Evolutionary conservation across 2,329 filamentous ascomycete genomes (phyloP), one percentile per base, ranked within the genome.

Genomic region (Niveomyces coronatus): DNA sequence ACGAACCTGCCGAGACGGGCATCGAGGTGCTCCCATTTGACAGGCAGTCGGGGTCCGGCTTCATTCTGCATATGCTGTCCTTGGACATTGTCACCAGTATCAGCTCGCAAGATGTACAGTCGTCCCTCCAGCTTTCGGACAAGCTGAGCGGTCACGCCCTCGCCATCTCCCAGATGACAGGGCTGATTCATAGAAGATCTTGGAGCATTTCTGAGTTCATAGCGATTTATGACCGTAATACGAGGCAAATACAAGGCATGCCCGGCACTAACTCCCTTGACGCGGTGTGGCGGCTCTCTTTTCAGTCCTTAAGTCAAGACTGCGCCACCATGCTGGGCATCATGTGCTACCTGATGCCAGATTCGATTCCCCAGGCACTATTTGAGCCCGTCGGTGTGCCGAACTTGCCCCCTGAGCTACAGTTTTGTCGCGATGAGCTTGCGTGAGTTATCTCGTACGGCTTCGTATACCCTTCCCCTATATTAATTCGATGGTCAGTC

Each of bases 81-180:
- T 16, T 8, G 6, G 14, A 40, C 20, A 41, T 44, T 23, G 17
- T 18, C 15, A 10, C 4, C 11, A 22, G 41, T 3, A 11, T 44
- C 4, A 15, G 5, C 4, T 8, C 15, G 14, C 16, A 8, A 2
- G 35, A 45, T 14, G 13, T 2, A 2, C 7, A 37, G 3, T 34
- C 26, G 11, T 38, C 39, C 4, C 31, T 9, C n/a, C 24, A 38
- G 13, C 35, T 44, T 8, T 43, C 41, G n/a, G 5, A 35, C 11
- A 39, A 16, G 9, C 27, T 45, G 5, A 33, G 36, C 20, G 44
- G 44, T 2, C 41, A 45, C 35, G 41, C 44, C 5, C 18, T 44
- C 7, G 40, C 37, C 11, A 14, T 44, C 4, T 36, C 42, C 2
- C 29, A 24, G 10, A 43, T 41, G 42, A 37, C 33, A 17, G 42